These are phyloP conservation scores for Cyclanthera cordifolia DNA, from an alignment of 306 rosid species.

Conservation along the genomic window DNA sequence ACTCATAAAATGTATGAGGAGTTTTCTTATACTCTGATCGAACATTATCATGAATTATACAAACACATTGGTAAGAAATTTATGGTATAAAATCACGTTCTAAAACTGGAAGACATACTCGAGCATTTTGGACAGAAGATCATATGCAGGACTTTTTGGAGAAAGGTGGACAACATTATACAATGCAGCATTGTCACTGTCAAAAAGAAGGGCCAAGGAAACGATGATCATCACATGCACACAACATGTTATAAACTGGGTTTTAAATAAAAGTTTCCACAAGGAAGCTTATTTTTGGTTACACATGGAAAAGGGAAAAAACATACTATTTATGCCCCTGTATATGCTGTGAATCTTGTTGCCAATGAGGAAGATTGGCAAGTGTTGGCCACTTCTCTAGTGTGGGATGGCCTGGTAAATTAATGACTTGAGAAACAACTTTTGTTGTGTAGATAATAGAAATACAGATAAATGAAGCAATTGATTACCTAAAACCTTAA, in stretches of 20 bases:
- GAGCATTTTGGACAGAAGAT: constrained; percentile 90
- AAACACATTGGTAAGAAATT: neutral
- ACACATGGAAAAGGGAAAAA: constrained; percentile 5
- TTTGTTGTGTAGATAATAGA: constrained; percentile 21
- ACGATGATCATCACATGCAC: neutral
- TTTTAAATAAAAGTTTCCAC: neutral
- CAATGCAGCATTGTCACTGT: constrained; percentile 77
- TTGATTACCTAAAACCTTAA: constrained; percentile 81
- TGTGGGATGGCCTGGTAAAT: constrained; percentile 81
- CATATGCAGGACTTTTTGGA: constrained; percentile 74
- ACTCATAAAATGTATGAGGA: too few relatives aligned
- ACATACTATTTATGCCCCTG: constrained; percentile 88
- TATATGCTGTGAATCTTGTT: constrained; percentile 58
- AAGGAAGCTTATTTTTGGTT: neutral
- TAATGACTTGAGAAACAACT: constrained; percentile 28
- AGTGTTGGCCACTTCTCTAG: constrained; percentile 92
- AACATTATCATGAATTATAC: neutral
- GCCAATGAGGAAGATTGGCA: constrained; percentile 86
- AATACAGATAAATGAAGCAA: constrained; percentile 18
- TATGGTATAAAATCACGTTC: constrained; percentile 1
- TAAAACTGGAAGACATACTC: constrained; percentile 60
- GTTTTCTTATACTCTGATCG: too few relatives aligned
- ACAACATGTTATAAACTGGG: neutral
- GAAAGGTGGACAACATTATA: constrained; percentile 57
- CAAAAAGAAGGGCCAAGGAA: constrained; percentile 14